Base-by-base conservation (phyloP, 495 filamentous ascomycete species). In the Cairneyella variabilis region DNA sequence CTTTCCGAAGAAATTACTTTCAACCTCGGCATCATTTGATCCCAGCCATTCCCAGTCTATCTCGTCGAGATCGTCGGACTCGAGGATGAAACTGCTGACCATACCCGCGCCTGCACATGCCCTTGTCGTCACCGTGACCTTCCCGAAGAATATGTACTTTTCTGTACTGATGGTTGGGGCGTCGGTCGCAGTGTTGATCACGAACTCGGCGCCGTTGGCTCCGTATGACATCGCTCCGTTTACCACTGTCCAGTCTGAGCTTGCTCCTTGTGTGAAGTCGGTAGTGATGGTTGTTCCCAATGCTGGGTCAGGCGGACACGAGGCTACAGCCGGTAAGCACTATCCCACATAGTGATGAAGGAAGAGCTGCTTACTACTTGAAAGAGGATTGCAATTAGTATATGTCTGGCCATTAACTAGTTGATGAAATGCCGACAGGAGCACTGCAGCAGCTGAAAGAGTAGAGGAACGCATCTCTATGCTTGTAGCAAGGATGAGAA, bases 1-100 rank as follows among this genome's bases (percentile, higher is more conserved):
- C 72, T 96, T 93, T 65, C 89, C 86, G 64, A 92, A 97, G 73
- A 90, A 98, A 71, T 98, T 96, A 64, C 82, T 86, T 70, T 96
- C 88, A 11, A 95, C 86, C 47, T 83, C 67, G 44, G 61, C 76
- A 48, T 73, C 69, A 60, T 84, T 76, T 39, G 76, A 75, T 34
- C 86, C 86, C 11, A 89, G 69, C 86, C 86, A 90, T 64, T 90
- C 86, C 78, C 89, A 90, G 67, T 97, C 92, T 61, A 98, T 90
- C 70, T 98, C 92, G 68, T 98, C 92, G 11, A 96, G 80, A 56
- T 84, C 81, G 67, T 95, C 92, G 9, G 91, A 96, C 67, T 93
- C 82, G 50, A 98, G 71, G 11, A 97, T 89, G 22, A 93, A 75
- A 47, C 84, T 90, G 70, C 85, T 90, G 42, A 98, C 82, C 47